Evolutionary conservation across 2,329 filamentous ascomycete genomes (phyloP).

Genomic region (Tympanopsis confertula): DNA sequence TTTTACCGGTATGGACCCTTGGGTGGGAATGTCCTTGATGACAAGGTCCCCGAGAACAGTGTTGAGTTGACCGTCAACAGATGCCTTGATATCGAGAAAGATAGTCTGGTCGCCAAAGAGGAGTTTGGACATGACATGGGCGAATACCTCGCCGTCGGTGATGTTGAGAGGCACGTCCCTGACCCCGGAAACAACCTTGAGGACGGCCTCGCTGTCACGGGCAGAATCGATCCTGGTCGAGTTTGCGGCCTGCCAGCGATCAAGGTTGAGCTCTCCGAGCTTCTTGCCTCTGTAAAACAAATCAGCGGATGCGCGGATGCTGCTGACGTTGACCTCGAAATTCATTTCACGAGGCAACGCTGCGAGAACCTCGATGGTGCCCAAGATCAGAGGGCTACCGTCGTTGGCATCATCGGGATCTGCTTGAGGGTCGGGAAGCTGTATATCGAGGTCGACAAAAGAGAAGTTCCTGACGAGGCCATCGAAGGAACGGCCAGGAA

Average conservation of each 20-base stretch:
- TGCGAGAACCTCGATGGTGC: slow-evolving; percentile 69
- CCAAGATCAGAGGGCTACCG: slow-evolving; percentile 68
- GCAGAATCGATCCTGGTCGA: slow-evolving; percentile 57
- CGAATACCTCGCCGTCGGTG: slow-evolving; percentile 68
- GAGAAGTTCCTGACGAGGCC: slow-evolving; percentile 81
- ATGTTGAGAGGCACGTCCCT: slow-evolving; percentile 72
- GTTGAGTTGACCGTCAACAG: slow-evolving; percentile 70
- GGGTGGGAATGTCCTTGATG: slow-evolving; percentile 72
- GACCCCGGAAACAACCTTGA: slow-evolving; percentile 68
- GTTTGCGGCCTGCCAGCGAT: slow-evolving; percentile 73
- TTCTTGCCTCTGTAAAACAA: slow-evolving; percentile 69
- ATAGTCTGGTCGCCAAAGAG: slow-evolving; percentile 64
- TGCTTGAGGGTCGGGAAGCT: slow-evolving; percentile 68
- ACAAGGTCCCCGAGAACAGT: slow-evolving; percentile 74
- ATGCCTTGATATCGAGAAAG: slow-evolving; percentile 63
- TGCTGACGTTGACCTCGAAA: slow-evolving; percentile 67
- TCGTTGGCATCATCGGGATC: slow-evolving; percentile 58
- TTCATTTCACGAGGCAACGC: slow-evolving; percentile 76
- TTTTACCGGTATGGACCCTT: slow-evolving; percentile 82
- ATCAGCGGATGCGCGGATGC: slow-evolving; percentile 65
- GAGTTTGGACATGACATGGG: slow-evolving; percentile 65
- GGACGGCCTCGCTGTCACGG: slow-evolving; percentile 41
- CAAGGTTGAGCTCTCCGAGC: slow-evolving; percentile 69
- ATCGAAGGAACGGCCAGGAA: slow-evolving; percentile 72
- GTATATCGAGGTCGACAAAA: slow-evolving; percentile 74